Conservation (phyloP, 805 yeast genomes). For the Barnettozyma sucrosica region DNA sequence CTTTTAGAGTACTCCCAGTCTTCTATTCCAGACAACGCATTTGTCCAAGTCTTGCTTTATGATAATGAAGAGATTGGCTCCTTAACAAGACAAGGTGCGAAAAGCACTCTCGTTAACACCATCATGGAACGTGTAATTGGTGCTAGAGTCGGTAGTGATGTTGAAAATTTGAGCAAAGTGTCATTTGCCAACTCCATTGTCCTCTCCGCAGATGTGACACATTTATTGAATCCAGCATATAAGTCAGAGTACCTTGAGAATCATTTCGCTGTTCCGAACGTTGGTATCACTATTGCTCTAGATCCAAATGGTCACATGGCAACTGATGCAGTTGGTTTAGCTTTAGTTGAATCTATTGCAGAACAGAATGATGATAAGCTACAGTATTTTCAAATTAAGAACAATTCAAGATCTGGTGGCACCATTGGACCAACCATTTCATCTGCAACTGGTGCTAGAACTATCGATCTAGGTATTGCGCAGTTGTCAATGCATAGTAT, state of each 20-base stretch:
- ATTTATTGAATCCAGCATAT: constrained; percentile 77
- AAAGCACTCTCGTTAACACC: constrained; percentile 66
- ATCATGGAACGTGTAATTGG: constrained; percentile 51
- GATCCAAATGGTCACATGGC: constrained; percentile 84
- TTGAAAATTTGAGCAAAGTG: constrained; percentile 29
- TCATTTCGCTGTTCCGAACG: constrained; percentile 77
- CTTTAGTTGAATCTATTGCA: constrained; percentile 67
- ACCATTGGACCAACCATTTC: constrained; percentile 77
- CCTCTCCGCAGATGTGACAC: constrained; percentile 80
- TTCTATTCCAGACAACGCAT: constrained; percentile 33
- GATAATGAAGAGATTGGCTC: constrained; percentile 87
- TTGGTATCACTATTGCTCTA: constrained; percentile 62
- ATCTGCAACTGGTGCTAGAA: constrained; percentile 62
- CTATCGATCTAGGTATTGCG: constrained; percentile 77
- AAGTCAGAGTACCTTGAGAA: constrained; percentile 60
- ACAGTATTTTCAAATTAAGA: constrained; percentile 83
- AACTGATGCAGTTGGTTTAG: constrained; percentile 68
- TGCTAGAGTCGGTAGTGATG: constrained; percentile 14
- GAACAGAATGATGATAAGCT: constrained; percentile 54
- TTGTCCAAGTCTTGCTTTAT: constrained; percentile 58
- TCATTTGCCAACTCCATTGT: constrained; percentile 71
- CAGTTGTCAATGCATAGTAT: constrained; percentile 85
- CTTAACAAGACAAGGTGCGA: constrained; percentile 73
- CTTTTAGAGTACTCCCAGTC: constrained; percentile 42
- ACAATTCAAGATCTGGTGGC: constrained; percentile 82